phyloP scores from a whole-genome alignment of 2,329 filamentous ascomycete species.

The Kalmusia sp. region DNA sequence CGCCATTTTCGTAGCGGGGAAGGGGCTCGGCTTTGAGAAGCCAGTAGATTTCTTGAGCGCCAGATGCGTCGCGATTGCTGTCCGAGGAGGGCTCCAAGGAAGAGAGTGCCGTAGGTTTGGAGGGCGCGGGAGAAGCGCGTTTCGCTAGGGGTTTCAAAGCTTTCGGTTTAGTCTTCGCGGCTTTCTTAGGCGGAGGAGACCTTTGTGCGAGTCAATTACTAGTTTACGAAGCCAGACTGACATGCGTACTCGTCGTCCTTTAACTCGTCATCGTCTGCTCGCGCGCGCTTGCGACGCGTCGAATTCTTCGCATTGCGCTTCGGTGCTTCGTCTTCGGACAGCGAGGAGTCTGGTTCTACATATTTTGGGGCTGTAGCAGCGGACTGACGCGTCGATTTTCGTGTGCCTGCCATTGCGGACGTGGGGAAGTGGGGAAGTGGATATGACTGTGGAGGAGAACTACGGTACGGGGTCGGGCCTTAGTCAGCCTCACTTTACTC shows the following conservation, averaged over 20 bases:
- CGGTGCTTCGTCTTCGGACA: slow-evolving; percentile 19
- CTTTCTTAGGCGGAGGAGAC: slow-evolving; percentile 30
- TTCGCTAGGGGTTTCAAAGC: slow-evolving; percentile 9
- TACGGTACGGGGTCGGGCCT: neutral
- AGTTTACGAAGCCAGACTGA: neutral
- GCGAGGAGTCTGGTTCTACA: slow-evolving; percentile 23
- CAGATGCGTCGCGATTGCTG: slow-evolving; percentile 35
- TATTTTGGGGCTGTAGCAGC: slow-evolving; percentile 25
- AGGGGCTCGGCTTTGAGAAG: slow-evolving; percentile 73
- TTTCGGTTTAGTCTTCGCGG: slow-evolving; percentile 15
- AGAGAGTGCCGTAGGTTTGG: slow-evolving; percentile 14
- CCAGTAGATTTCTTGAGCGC: slow-evolving; percentile 51
- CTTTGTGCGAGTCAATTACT: neutral
- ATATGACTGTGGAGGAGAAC: neutral
- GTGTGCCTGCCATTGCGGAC: slow-evolving; percentile 33
- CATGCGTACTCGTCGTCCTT: slow-evolving; percentile 14
- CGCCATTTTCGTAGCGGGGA: slow-evolving; percentile 81
- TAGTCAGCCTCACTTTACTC: no score
- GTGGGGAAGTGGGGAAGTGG: slow-evolving; percentile 1
- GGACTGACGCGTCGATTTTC: slow-evolving; percentile 38
- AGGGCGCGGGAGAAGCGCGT: slow-evolving; percentile 14
- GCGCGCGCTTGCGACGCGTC: slow-evolving; percentile 38
- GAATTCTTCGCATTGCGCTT: slow-evolving; percentile 30
- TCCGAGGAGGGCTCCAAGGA: slow-evolving; percentile 21
- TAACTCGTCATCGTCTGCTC: slow-evolving; percentile 23